phyloP scores from a whole-genome alignment of 192 early-diverging fungal genomes.

The Backusella psychrophila region DNA sequence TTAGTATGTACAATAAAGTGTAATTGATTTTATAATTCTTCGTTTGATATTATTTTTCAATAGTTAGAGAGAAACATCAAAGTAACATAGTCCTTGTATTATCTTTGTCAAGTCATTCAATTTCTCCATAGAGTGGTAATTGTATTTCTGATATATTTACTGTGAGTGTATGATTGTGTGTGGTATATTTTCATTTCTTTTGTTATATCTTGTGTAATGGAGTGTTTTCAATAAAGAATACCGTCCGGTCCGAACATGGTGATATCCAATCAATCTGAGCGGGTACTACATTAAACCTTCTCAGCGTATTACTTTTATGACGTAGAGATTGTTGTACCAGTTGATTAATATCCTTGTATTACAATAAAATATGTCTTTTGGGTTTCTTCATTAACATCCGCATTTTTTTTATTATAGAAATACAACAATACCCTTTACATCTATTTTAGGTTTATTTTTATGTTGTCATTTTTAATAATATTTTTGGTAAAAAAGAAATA shows the following conservation, averaged over 20 bases:
- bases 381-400: background rate
- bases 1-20: background rate
- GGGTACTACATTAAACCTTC: background rate
- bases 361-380: background rate
- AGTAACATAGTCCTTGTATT: background rate
- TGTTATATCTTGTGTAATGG: background rate
- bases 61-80: background rate
- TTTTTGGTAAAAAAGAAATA: background rate
- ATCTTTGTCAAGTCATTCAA: background rate
- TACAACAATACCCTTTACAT: background rate
- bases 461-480: background rate
- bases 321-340: background rate
- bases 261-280: background rate
- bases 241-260: background rate
- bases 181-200: background rate
- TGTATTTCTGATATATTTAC: background rate
- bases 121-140: background rate
- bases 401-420: background rate
- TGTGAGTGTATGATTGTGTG: background rate
- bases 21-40: background rate
- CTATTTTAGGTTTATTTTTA: background rate
- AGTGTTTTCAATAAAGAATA: background rate
- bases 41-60: background rate
- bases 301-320: background rate
- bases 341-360: conserved; percentile 1